Base-by-base conservation (phyloP, 2,329 filamentous ascomycete species). In the Pseudohalonectria lignicola region DNA sequence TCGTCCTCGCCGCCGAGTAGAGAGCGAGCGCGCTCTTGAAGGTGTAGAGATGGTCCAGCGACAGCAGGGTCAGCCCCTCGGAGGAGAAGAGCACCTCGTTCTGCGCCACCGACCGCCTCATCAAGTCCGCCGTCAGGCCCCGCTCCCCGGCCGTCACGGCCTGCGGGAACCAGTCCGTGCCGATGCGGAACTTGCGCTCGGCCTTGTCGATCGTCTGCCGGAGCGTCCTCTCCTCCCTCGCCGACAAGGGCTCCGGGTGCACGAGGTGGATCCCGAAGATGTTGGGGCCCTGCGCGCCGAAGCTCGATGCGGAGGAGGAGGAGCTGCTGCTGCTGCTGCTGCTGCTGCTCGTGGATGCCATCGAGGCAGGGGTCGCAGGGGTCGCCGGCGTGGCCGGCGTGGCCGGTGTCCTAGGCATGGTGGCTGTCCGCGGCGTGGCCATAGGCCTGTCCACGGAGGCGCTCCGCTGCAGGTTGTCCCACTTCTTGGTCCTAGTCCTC, bases 41-140 rank as follows among this genome's bases (percentile, higher is more conserved):
- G 31, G 71, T 76, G 57, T 79, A 82, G 33, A 79, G 54, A 36
- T 74, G 66, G 53, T 82, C 77, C 10, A 80, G 63, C 0, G 74
- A 66, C 12, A 79, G 53, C 7, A 82, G 57, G 0, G 68, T 76
- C 10, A 82, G 62, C 15, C 74, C 74, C 19, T 73, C 69, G 2
- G 71, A 67, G 2, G 67, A 67, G 61, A 78, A 81, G 38, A 82
- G 61, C 18, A 74, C 55, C 41, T 78, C 71, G 50, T 79, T 75
- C 47, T 82, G 78, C 30, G 58, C 50, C 19, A 77, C 59, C 20
- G 74, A 79, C 40, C 68, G 65, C 39, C 65, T 62, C 34, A 79
- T 61, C 13, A 82, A 60, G 36, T 71, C 65, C 30, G 59, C 57
- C 3, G 67, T 68, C 6, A 75, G 54, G 17, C 65, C 63, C 31